These are phyloP conservation scores for Triangularia setosa DNA, from an alignment of 2,329 filamentous ascomycete species.

Conservation along the genomic window DNA sequence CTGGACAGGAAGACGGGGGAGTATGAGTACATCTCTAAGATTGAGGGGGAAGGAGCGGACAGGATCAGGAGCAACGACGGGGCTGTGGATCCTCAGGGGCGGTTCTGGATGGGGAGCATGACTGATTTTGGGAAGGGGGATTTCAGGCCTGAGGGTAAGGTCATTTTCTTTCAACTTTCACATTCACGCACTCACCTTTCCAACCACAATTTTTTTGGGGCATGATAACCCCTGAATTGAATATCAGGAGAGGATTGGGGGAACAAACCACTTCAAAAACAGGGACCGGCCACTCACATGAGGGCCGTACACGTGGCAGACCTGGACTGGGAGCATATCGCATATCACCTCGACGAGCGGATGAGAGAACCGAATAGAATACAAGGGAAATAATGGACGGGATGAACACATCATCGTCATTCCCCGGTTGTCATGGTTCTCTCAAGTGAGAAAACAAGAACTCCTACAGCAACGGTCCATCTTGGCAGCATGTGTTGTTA, in stretches of 20 bases:
- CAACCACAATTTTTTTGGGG: no score
- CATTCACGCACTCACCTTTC: not conserved
- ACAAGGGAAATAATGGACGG: not conserved
- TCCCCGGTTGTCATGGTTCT: not conserved
- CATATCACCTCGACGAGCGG: not conserved
- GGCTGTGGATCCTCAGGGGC: slow-evolving; percentile 70
- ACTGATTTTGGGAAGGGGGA: slow-evolving; percentile 61
- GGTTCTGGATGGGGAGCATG: slow-evolving; percentile 85
- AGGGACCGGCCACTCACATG: slow-evolving; percentile 4
- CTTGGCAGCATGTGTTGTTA: not conserved
- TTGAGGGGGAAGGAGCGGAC: slow-evolving; percentile 39
- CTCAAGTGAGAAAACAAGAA: not conserved
- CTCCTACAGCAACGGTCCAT: no score
- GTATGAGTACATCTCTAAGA: slow-evolving; percentile 52
- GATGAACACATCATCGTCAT: not conserved
- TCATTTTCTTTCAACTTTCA: slow-evolving; percentile 7
- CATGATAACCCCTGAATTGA: not conserved
- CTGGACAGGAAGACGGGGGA: slow-evolving; percentile 59
- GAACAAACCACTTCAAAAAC: not conserved
- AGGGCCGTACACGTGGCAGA: slow-evolving; percentile 18
- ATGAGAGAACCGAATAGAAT: not conserved
- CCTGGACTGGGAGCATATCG: not conserved
- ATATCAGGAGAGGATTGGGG: slow-evolving; percentile 2
- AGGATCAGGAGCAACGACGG: slow-evolving; percentile 75
- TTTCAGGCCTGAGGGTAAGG: slow-evolving; percentile 58